Base-by-base conservation (phyloP, 1,284 basidiomycete genomes). In the Ganoderma leucocontextum region DNA sequence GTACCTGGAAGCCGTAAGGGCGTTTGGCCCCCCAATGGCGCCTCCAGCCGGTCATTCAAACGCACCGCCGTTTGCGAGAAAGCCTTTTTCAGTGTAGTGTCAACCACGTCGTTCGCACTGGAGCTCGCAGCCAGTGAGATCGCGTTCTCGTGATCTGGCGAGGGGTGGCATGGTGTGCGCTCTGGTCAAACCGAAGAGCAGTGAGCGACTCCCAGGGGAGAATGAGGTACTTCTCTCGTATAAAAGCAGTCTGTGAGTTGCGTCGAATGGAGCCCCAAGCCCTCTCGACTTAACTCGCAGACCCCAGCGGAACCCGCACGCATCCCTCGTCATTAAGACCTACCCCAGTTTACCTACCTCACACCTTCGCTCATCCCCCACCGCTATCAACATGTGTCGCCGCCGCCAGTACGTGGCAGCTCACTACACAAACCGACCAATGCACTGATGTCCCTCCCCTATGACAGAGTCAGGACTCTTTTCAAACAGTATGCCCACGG, bases 401-500 rank as follows among this genome's bases (percentile, higher is more conserved):
- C 63, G 57, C n/a, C 76, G 77, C 69, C 75, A 73, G 78, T 79
- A 59, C 64, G 77, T 71, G 6, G 9, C 12, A 44, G 41, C 36
- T 53, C 42, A 35, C 15, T 53, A 22, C 4, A 6, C 22, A 0
- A 15, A 22, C 6, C 52, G 17, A 38, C 22, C 19, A 25, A 9
- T 6, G 55, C 25, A 66, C 59, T 69, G 19, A 65, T 41, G 2
- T 29, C 10, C 7, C 22, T 39, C 12, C 12, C 29, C 59, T 49
- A 12, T 22, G 22, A 19, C 64, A 77, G 75, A 25, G 73, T 78
- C n/a, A 65, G 76, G 38, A 72, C 74, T 47, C 62, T 75, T 38
- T 78, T 74, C 71, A 68, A 41, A 69, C 69, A 47, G 71, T 72
- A 22, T 35, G 60, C 39, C 13, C 38, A 47, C 35, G 35, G 13